Base-by-base conservation (phyloP, 1,284 basidiomycete species). In the Fistulinella staudtii region DNA sequence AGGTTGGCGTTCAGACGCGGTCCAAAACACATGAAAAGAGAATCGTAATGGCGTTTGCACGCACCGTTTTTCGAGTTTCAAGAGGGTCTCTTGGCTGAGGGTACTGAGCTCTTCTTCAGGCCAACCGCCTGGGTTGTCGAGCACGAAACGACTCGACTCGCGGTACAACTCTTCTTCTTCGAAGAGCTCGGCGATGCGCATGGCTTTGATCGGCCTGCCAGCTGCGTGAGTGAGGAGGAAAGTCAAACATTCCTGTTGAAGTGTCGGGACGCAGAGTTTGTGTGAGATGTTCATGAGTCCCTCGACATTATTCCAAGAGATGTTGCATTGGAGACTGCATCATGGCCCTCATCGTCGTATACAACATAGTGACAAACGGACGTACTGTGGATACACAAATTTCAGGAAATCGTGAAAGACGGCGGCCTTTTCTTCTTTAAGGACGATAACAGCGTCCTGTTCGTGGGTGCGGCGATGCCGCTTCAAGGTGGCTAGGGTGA, bases 251-350 rank as follows among this genome's bases (percentile, higher is more conserved):
- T 90, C 81, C 31, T 76, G 76, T 57, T 90, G 84, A 25, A 96
- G 73, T 1, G 85, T 72, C 0, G 88, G 82, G 7, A 93, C 86
- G 54, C 87, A 86, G 45, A 93, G 81, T 60, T 92, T 92, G 63
- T 87, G 80, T 2, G 86, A 80, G 31, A 92, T 88, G 59, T 89
- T 89, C 81, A 91, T 87, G 24, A 92, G 74, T 30, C 84, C 82
- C 56, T 89, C 90, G 23, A 91, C 92, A 61, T 94, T 94, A 53
- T 90, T 89, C 92, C 92, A 95, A 2, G 88, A 86, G 44, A 93
- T 91, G 8, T 88, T 89, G 67, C 91, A 93, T 55, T 91, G 85
- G 42, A 93, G 75, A 54, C 87, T 90, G 54, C 23, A 10, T 14
- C 14, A 21, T 17, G 48, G 33, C 34, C 35, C 20, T 34, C 38